phyloP scores from a whole-genome alignment of 139 green algal species.

The Dunaliella primolecta region DNA sequence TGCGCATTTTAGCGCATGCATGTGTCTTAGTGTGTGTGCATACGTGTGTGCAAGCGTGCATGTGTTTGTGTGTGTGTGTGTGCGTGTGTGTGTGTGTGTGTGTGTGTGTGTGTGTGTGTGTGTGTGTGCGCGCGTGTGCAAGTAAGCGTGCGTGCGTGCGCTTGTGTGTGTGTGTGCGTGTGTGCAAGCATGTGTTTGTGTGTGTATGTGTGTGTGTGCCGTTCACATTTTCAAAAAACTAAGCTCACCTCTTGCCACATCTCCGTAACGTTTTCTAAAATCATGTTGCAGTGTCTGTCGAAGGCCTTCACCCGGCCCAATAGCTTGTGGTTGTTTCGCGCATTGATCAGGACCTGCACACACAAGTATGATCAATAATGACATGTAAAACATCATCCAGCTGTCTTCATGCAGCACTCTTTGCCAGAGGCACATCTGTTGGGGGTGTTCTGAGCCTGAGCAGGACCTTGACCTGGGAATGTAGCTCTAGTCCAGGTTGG shows the following conservation, averaged over 20 bases:
- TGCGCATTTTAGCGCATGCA: background rate
- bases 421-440: background rate
- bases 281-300: conserved; percentile 99
- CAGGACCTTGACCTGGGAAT: too few relatives aligned
- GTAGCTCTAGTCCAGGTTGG: too few relatives aligned
- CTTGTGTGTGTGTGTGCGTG: background rate
- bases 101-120: background rate
- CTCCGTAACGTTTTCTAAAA: conserved; percentile 99
- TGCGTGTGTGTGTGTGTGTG: background rate
- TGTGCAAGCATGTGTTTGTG: too few relatives aligned
- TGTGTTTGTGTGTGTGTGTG: background rate
- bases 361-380: background rate
- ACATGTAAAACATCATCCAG: background rate
- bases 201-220: background rate
- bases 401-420: background rate
- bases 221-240: too few relatives aligned
- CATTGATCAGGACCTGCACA: conserved; percentile 95
- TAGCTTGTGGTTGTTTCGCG: conserved; percentile 98
- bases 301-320: conserved; percentile 97
- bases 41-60: background rate
- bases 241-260: conserved; percentile 96
- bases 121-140: background rate
- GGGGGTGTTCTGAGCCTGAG: too few relatives aligned
- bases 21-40: background rate
- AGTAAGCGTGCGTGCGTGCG: background rate